phyloP scores from a whole-genome alignment of 2,329 filamentous ascomycete genomes.

The Gyromitra esculenta region DNA sequence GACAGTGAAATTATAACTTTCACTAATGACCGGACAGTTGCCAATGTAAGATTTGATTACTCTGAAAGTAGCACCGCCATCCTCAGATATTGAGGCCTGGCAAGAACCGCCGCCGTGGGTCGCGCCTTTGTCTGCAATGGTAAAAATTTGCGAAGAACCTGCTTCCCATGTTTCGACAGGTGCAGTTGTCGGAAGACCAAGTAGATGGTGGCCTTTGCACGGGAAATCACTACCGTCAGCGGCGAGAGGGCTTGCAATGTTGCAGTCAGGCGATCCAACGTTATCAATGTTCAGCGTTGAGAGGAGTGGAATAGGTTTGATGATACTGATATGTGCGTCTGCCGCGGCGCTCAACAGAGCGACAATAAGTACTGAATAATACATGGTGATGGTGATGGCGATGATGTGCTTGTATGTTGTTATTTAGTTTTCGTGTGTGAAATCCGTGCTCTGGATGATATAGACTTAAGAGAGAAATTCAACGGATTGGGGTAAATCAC shows the following conservation, averaged over 20 bases:
- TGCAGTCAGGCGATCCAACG: conserved; percentile 61
- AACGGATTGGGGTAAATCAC: background rate
- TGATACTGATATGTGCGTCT: conserved; percentile 81
- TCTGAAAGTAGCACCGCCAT: conserved; percentile 78
- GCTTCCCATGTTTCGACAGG: conserved; percentile 68
- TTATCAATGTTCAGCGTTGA: conserved; percentile 63
- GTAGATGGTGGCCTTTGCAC: conserved; percentile 70
- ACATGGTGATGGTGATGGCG: conserved; percentile 7
- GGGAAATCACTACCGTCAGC: conserved; percentile 75
- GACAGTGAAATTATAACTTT: conserved; percentile 71
- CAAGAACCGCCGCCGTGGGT: conserved; percentile 92
- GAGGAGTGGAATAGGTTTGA: conserved; percentile 68
- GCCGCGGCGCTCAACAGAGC: conserved; percentile 67
- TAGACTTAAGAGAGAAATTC: background rate
- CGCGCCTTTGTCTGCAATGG: conserved; percentile 73
- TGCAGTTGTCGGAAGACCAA: conserved; percentile 42
- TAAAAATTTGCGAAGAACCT: conserved; percentile 71
- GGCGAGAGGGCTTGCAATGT: conserved; percentile 67
- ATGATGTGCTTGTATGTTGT: background rate
- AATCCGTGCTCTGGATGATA: background rate
- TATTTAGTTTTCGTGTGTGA: conserved; percentile 3
- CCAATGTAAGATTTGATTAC: conserved; percentile 89
- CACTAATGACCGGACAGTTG: conserved; percentile 75
- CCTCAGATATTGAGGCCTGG: conserved; percentile 85
- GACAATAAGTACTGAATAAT: conserved; percentile 60